Conservation (phyloP, 495 filamentous ascomycete species). For the Pyrenula massariospora region DNA sequence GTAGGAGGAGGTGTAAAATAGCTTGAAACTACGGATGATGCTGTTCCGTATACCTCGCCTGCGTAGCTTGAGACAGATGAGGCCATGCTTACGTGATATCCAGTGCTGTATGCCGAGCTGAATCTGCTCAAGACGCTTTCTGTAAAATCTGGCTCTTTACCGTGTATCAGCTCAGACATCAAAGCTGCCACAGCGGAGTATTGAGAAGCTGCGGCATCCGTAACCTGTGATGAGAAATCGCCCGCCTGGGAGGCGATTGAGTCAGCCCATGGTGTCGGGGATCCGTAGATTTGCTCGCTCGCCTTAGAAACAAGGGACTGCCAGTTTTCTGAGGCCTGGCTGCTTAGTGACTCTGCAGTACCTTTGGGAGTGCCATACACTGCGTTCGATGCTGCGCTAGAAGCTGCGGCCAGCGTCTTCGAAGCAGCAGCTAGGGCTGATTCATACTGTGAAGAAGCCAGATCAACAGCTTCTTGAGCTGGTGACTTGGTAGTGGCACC, state of each 20-base stretch:
- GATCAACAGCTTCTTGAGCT: constrained; percentile 27
- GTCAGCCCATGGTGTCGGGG: constrained; percentile 52
- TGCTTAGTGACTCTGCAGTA: constrained; percentile 31
- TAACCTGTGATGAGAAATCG: constrained; percentile 41
- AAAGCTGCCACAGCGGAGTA: constrained; percentile 61
- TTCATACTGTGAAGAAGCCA: constrained; percentile 35
- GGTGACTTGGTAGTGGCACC: constrained; percentile 29
- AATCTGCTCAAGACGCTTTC: constrained; percentile 69
- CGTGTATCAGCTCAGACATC: constrained; percentile 63
- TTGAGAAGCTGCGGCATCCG: constrained; percentile 40
- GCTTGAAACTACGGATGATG: constrained; percentile 33
- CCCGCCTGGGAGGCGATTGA: constrained; percentile 40
- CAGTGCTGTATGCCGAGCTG: constrained; percentile 48
- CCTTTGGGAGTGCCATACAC: constrained; percentile 33
- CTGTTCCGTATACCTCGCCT: constrained; percentile 45
- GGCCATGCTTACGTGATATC: constrained; percentile 32
- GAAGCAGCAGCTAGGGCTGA: constrained; percentile 38
- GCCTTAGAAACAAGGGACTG: constrained; percentile 54
- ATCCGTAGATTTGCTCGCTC: constrained; percentile 62
- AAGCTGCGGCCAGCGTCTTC: constrained; percentile 31
- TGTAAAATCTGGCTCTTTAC: constrained; percentile 71
- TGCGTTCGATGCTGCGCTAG: constrained; percentile 38
- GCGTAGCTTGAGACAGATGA: constrained; percentile 43
- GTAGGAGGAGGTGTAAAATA: constrained; percentile 44
- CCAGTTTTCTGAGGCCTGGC: constrained; percentile 50